phyloP scores from a whole-genome alignment of 257 asterid species.

The Penstemon newberryi region DNA sequence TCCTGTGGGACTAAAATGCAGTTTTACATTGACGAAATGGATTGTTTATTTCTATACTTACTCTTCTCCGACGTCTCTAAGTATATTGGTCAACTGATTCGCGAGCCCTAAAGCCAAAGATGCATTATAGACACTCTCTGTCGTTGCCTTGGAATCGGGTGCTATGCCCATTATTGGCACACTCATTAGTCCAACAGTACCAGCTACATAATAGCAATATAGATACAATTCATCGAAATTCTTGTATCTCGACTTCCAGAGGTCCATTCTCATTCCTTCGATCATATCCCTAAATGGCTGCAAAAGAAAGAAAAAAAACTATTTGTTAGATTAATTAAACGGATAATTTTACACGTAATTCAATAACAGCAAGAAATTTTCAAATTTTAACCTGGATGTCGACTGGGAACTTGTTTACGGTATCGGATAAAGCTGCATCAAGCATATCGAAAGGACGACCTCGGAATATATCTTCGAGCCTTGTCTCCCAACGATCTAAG shows the following conservation, averaged over 20 bases:
- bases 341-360: too few species aligned
- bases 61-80: constrained; percentile 99
- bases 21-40: too few species aligned
- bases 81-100: constrained; percentile 91
- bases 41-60: constrained; percentile 38
- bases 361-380: neutral
- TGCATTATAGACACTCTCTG: constrained; percentile 84
- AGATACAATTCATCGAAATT: constrained; percentile 88
- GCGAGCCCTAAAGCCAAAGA: constrained; percentile 90
- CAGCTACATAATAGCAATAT: constrained; percentile 95
- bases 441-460: constrained; percentile 97
- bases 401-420: constrained; percentile 74
- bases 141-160: constrained; percentile 79
- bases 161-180: constrained; percentile 98
- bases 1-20: too few species aligned
- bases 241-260: constrained; percentile 80
- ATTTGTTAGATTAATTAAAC: too few species aligned
- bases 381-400: constrained; percentile 76
- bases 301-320: constrained; percentile 7
- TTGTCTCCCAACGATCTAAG: constrained; percentile 90
- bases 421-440: constrained; percentile 93
- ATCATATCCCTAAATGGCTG: constrained; percentile 99
- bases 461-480: constrained; percentile 80
- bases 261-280: constrained; percentile 98
- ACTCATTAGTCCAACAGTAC: constrained; percentile 98